Evolutionary conservation across 202 grass and related monocot genomes (phyloP).

Genomic region (Hordeum pubiflorum): DNA sequence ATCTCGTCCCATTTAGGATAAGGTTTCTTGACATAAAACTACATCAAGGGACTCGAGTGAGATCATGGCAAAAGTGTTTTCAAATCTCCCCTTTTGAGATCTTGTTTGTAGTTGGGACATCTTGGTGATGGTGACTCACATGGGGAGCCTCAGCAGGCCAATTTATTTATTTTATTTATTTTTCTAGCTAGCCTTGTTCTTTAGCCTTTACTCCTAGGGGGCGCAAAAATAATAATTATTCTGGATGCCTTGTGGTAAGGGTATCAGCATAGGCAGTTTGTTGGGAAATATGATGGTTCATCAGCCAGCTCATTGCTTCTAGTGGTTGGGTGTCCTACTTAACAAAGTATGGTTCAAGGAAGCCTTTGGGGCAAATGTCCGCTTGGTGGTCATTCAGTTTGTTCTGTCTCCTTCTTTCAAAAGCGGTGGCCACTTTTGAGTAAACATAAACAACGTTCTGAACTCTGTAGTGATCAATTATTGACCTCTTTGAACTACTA

Average conservation of each 20-base stretch:
- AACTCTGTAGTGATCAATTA: conserved; percentile 18
- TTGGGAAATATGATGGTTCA: conserved; percentile 47
- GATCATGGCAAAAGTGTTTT: conserved; percentile 56
- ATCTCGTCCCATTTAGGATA: conserved; percentile 58
- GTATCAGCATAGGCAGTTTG: conserved; percentile 29
- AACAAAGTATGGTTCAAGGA: conserved; percentile 33
- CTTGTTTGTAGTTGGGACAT: conserved; percentile 68
- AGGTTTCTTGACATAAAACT: conserved; percentile 55
- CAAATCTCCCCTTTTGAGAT: conserved; percentile 68
- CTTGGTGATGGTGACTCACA: conserved; percentile 60
- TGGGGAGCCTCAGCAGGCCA: conserved; percentile 29
- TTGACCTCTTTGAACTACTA: neutral
- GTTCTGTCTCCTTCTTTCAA: conserved; percentile 48
- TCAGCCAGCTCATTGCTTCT: conserved; percentile 28
- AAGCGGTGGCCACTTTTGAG: conserved; percentile 3
- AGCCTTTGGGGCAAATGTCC: conserved; percentile 37
- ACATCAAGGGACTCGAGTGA: conserved; percentile 48
- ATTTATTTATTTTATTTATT: neutral
- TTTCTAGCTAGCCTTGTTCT: conserved; percentile 21
- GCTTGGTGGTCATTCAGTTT: conserved; percentile 45
- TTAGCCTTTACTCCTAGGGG: conserved; percentile 41
- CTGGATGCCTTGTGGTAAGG: conserved; percentile 37
- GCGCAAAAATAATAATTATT: neutral
- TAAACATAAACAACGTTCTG: neutral
- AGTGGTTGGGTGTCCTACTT: conserved; percentile 36